Evolutionary conservation across 495 filamentous ascomycete genomes (phyloP), one percentile per base, ranked within the genome.

Genomic region (Aspergillus conjunctus): DNA sequence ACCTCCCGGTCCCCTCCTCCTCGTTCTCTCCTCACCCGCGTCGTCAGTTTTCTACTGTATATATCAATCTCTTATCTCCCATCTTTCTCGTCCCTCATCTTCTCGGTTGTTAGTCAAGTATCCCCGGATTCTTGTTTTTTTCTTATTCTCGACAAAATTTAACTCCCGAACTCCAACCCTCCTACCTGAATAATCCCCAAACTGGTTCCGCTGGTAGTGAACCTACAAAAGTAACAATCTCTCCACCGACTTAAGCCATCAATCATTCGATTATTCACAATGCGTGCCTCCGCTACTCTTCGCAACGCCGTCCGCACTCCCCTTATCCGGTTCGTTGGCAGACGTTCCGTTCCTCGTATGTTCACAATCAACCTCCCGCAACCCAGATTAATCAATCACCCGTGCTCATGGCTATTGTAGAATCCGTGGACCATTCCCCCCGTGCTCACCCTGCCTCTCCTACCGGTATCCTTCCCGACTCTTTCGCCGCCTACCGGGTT

Each of bases 261-360:
- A 43, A 65, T 48, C 41, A 62, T n/a, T n/a, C n/a, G n/a, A 62
- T 34, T 52, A 43, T 59, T 68, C 71, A 81, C 61, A 65, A 87
- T 93, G 88, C 86, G 81, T 68, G 78, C 84, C 59, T 89, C 91
- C 59, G 77, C 79, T 67, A 82, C 77, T 65, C 81, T 93, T 59
- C 84, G 87, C 67, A 85, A 85, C 71, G 86, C 85, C 66, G 83
- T 85, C 65, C 88, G 91, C 61, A 88, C 84, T 43, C 91, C 91
- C 54, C 77, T 96, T 74, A 98, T 98, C 70, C 87, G 88, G 63
- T 98, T 98, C 79, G 64, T 98, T 48, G 94, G 94, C 71, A 94
- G 92, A 81, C 88, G 94, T 58, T 80, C 87, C 22, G 79, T 85
- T 63, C 93, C 93, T 65, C 75, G 93, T 97, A 82, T 51, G 89